phyloP scores from a whole-genome alignment of 371 early-diverging fungal species.

The Rhizopus sp. region DNA sequence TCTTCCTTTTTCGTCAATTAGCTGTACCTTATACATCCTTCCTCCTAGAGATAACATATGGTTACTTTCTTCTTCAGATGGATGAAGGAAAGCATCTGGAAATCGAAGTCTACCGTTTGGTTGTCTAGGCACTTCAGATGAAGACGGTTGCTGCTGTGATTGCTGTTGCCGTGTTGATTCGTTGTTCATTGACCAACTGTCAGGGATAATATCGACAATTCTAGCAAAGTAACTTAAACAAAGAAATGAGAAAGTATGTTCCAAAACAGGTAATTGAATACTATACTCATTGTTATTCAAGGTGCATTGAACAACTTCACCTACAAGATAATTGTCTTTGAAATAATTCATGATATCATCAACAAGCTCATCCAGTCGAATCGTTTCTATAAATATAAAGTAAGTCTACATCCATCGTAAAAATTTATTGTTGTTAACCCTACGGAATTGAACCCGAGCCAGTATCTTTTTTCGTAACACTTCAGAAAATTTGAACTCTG shows the following conservation, averaged over 20 bases:
- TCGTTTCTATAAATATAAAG: constrained; percentile 38
- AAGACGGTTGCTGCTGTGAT: neutral
- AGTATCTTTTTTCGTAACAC: constrained; percentile 62
- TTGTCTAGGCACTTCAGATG: constrained; percentile 16
- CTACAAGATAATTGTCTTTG: constrained; percentile 39
- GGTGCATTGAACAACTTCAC: constrained; percentile 47
- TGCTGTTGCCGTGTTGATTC: neutral
- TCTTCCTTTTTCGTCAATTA: constrained; percentile 32
- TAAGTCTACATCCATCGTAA: neutral
- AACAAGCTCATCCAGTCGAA: constrained; percentile 48
- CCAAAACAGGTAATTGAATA: constrained; percentile 2
- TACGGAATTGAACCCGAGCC: constrained; percentile 71
- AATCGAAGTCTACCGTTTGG: constrained; percentile 45
- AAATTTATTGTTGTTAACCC: constrained; percentile 13
- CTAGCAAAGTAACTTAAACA: constrained; percentile 33
- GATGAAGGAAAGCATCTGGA: constrained; percentile 51
- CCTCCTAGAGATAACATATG: neutral
- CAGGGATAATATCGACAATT: constrained; percentile 34
- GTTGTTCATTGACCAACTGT: constrained; percentile 2
- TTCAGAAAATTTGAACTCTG: constrained; percentile 63
- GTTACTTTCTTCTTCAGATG: constrained; percentile 10
- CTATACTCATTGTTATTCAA: constrained; percentile 35
- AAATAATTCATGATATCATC: constrained; percentile 49
- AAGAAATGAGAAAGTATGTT: neutral
- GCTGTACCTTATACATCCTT: constrained; percentile 34